These are phyloP conservation scores for Brasilioporus rufonigricans DNA, from an alignment of 768 basidiomycete species.

Conservation along the genomic window DNA sequence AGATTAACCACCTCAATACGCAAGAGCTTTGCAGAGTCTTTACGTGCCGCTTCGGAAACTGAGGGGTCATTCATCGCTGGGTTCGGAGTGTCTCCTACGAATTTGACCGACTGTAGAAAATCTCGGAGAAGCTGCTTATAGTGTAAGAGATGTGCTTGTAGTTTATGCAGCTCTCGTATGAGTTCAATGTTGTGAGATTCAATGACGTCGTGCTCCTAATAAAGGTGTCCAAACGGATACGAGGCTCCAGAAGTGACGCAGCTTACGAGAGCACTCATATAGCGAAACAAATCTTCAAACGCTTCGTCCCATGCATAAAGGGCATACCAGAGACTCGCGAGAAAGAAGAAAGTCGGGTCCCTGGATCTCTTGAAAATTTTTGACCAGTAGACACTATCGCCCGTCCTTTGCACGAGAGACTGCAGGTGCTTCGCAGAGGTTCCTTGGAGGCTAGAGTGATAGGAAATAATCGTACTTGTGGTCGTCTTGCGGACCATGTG, in stretches of 20 bases:
- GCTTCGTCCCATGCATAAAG: slow-evolving; percentile 64
- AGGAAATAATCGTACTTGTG: slow-evolving; percentile 28
- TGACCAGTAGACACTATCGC: slow-evolving; percentile 35
- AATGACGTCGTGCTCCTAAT: slow-evolving; percentile 49
- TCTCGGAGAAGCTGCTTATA: slow-evolving; percentile 54
- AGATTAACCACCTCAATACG: slow-evolving; percentile 45
- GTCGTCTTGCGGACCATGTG: slow-evolving; percentile 45
- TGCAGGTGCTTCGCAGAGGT: slow-evolving; percentile 32
- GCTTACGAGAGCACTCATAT: slow-evolving; percentile 50
- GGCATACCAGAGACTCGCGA: slow-evolving; percentile 58
- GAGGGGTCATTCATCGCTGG: slow-evolving; percentile 40
- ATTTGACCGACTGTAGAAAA: slow-evolving; percentile 49
- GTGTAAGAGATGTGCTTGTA: slow-evolving; percentile 58
- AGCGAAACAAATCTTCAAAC: slow-evolving; percentile 47
- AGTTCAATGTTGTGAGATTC: slow-evolving; percentile 37
- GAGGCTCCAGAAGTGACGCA: not conserved
- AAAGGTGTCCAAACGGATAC: not conserved
- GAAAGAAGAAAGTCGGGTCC: slow-evolving; percentile 56
- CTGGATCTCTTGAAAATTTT: slow-evolving; percentile 28
- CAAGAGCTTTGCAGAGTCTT: slow-evolving; percentile 27
- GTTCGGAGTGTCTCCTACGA: slow-evolving; percentile 46
- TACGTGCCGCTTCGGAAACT: slow-evolving; percentile 16
- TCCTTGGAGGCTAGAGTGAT: slow-evolving; percentile 28
- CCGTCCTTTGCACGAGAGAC: slow-evolving; percentile 27
- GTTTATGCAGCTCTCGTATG: slow-evolving; percentile 53